Conservation (phyloP, 2,329 filamentous ascomycete species). For the Neocucurbitaria cava region DNA sequence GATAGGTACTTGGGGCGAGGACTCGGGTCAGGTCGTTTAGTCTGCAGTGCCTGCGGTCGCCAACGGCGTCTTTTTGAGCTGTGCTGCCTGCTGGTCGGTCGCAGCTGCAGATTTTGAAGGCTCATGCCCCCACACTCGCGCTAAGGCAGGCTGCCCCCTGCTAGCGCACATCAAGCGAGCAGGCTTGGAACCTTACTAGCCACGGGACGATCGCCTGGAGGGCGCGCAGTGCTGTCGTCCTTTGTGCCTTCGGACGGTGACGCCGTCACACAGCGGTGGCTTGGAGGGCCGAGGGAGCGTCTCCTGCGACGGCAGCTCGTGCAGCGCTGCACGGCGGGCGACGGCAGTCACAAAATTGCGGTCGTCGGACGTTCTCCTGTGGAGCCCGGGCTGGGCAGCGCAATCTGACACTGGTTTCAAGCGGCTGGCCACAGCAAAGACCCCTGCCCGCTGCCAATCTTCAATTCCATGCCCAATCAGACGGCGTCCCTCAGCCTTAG, state of each 20-base stretch:
- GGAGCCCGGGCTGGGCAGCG: conserved; percentile 13
- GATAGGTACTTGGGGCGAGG: conserved; percentile 1
- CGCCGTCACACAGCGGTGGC: not conserved
- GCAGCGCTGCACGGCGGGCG: not conserved
- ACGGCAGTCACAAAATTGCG: not conserved
- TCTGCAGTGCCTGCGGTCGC: not conserved
- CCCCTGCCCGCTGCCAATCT: conserved; percentile 18
- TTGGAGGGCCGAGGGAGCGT: not conserved
- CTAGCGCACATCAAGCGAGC: not conserved
- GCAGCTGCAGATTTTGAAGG: conserved; percentile 18
- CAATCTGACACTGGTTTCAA: conserved; percentile 22
- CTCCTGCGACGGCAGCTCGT: not conserved
- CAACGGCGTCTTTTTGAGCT: not conserved
- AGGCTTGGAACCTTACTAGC: too few species aligned
- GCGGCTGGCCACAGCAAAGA: conserved; percentile 10
- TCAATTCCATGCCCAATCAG: conserved; percentile 23
- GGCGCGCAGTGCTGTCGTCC: not conserved
- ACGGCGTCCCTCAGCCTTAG: conserved; percentile 1
- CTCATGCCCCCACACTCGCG: conserved; percentile 11
- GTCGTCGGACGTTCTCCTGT: conserved; percentile 5
- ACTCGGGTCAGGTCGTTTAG: not conserved
- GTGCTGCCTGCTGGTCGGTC: conserved; percentile 7
- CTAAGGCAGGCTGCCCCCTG: not conserved
- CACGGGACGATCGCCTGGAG: conserved; percentile 15
- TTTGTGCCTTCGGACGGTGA: not conserved